These are phyloP conservation scores for Paradendryphiella salina DNA, from an alignment of 2,329 filamentous ascomycete species.

Conservation along the genomic window DNA sequence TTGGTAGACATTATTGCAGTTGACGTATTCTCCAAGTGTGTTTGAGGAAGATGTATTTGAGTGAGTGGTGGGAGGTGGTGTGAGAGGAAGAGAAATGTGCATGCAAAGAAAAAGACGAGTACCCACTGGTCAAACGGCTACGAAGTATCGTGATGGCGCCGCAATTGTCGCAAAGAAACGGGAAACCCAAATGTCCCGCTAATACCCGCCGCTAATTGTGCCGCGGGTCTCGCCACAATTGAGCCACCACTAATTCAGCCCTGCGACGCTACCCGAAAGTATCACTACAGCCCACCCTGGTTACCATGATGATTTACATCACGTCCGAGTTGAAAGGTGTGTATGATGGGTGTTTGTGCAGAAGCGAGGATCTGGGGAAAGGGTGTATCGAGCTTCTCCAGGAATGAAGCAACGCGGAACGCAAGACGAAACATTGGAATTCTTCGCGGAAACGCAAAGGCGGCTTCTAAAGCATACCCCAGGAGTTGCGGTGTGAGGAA, in stretches of 20 bases:
- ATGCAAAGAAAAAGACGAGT: slow-evolving; percentile 1
- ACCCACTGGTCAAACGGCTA: slow-evolving; percentile 6
- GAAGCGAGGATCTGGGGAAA: too few species aligned
- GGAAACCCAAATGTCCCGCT: slow-evolving; percentile 19
- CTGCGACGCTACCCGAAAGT: slow-evolving; percentile 1
- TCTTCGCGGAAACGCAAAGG: not conserved
- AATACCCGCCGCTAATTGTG: slow-evolving; percentile 18
- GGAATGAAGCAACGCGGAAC: too few species aligned
- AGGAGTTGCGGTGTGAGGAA: not conserved
- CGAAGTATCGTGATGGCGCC: not conserved
- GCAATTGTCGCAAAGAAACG: slow-evolving; percentile 19
- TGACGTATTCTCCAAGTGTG: not conserved
- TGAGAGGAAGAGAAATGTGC: not conserved
- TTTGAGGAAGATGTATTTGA: not conserved
- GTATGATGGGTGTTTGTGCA: too few species aligned
- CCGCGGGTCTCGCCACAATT: slow-evolving; percentile 1
- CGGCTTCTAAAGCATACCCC: not conserved
- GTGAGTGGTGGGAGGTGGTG: not conserved
- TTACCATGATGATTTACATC: too few species aligned
- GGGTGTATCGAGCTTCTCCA: too few species aligned
- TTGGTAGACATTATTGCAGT: slow-evolving; percentile 51
- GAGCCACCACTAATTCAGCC: slow-evolving; percentile 15
- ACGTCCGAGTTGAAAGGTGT: too few species aligned
- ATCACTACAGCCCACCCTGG: not conserved
- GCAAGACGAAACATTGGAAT: not conserved